Percentiles rank a stretch among this genome's conserved stretches.
Evolutionary conservation across 352 stramenopile genomes (phyloP).

Genomic region (Aphanomyces euteiches): DNA sequence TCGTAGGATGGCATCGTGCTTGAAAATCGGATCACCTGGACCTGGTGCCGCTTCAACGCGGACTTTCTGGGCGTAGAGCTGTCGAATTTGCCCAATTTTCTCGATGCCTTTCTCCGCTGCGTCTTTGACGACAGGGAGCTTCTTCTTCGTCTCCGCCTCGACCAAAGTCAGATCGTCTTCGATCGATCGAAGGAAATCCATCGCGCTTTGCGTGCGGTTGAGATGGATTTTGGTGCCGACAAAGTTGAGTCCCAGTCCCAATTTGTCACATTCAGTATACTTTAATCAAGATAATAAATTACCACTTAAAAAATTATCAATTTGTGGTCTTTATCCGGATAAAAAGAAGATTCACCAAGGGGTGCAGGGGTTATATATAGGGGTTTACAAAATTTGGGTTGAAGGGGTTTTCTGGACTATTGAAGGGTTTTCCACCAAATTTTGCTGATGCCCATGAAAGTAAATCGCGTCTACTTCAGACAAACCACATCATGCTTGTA

Average conservation of each 20-base stretch:
- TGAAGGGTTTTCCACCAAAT: no score
- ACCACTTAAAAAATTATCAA: background rate
- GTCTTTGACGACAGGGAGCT: slow-evolving; percentile 94
- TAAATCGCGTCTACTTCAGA: no score
- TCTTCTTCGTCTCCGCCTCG: slow-evolving; percentile 80
- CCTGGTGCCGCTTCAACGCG: slow-evolving; percentile 75
- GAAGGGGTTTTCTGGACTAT: no score
- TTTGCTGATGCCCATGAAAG: no score
- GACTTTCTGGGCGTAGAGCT: slow-evolving; percentile 89
- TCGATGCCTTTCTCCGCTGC: slow-evolving; percentile 94
- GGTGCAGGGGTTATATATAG: no score
- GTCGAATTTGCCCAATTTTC: slow-evolving; percentile 90
- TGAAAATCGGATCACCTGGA: slow-evolving; percentile 88
- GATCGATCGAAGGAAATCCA: slow-evolving; percentile 90
- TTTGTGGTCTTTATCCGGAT: background rate
- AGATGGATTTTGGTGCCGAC: background rate
- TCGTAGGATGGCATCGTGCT: slow-evolving; percentile 92
- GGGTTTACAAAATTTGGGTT: no score
- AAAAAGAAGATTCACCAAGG: background rate
- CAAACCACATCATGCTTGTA: no score
- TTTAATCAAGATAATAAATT: background rate
- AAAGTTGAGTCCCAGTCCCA: slow-evolving; percentile 3
- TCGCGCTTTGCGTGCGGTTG: slow-evolving; percentile 31
- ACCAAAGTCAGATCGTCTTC: slow-evolving; percentile 86
- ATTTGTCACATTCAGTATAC: background rate